Percentiles rank a stretch among this genome's conserved stretches.
phyloP scores from a whole-genome alignment of 2,329 filamentous ascomycete species.

The Diaporthe sp. region DNA sequence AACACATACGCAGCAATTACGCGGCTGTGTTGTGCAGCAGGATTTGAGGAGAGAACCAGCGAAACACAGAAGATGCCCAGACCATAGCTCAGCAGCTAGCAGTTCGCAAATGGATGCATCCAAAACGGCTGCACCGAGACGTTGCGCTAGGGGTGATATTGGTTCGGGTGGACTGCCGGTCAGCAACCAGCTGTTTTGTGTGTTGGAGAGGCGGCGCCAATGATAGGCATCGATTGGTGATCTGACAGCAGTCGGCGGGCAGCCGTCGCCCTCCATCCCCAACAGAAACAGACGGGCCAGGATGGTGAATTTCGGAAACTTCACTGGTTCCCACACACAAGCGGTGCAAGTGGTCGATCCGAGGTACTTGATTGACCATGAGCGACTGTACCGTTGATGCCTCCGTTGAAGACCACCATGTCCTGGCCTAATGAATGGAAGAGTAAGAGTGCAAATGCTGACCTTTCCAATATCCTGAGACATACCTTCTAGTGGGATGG shows the following conservation, averaged over 20 bases:
- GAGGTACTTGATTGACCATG: not conserved
- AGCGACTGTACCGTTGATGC: not conserved
- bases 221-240: not conserved
- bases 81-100: not conserved
- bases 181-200: constrained; percentile 10
- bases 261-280: not conserved
- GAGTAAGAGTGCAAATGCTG: not conserved
- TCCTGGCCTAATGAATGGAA: not conserved
- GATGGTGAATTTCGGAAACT: not conserved
- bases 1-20: not conserved
- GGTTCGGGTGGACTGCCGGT: constrained; percentile 21
- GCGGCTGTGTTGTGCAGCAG: not conserved
- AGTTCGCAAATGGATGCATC: not conserved
- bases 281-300: constrained; percentile 20
- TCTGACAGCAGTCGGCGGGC: not conserved
- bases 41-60: not conserved
- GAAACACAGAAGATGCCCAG: not conserved
- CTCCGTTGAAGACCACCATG: not conserved
- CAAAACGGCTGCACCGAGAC: not conserved
- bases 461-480: not conserved
- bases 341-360: not conserved
- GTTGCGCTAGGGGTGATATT: not conserved
- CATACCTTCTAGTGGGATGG: not conserved
- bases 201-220: constrained; percentile 11
- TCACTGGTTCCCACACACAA: not conserved